Percentiles rank a stretch among this genome's conserved stretches.
phyloP scores from a whole-genome alignment of 192 early-diverging fungal genomes.

The Phycomyces nitens region DNA sequence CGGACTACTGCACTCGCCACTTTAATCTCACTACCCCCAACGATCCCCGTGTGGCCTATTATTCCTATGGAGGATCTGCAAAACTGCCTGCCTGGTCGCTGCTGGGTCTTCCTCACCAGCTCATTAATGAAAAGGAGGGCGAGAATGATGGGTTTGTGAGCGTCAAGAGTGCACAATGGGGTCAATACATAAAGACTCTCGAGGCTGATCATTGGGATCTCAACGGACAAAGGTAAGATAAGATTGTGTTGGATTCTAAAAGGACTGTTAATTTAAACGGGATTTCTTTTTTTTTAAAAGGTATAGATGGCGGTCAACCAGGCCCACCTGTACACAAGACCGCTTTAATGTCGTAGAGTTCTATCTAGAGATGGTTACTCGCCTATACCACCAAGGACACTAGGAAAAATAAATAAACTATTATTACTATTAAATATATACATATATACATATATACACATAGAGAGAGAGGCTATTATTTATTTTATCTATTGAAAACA shows the following conservation, averaged over 20 bases:
- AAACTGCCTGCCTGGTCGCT: slow-evolving; percentile 60
- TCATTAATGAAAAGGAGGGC: slow-evolving; percentile 77
- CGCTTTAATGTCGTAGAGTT: slow-evolving; percentile 31
- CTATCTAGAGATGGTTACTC: slow-evolving; percentile 32
- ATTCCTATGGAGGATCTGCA: slow-evolving; percentile 73
- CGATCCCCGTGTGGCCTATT: slow-evolving; percentile 71
- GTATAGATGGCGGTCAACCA: slow-evolving; percentile 11
- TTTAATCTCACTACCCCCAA: slow-evolving; percentile 90
- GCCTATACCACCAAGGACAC: slow-evolving; percentile 34
- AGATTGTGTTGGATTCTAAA: too few species aligned
- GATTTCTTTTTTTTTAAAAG: too few species aligned
- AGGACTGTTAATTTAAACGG: too few species aligned
- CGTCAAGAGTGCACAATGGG: slow-evolving; percentile 82
- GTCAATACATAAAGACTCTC: slow-evolving; percentile 78
- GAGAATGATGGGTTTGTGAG: slow-evolving; percentile 93
- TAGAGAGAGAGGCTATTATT: too few species aligned
- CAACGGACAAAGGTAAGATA: slow-evolving; percentile 37
- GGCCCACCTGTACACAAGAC: slow-evolving; percentile 12
- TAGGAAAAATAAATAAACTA: not conserved
- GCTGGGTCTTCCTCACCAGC: slow-evolving; percentile 73
- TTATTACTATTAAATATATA: too few species aligned
- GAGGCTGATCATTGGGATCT: slow-evolving; percentile 92
- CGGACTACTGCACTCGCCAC: slow-evolving; percentile 75
- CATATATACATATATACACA: too few species aligned
- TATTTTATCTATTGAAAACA: too few species aligned